Evolutionary conservation across 192 early-diverging fungal genomes (phyloP).

Genomic region (Physocladia obscura): DNA sequence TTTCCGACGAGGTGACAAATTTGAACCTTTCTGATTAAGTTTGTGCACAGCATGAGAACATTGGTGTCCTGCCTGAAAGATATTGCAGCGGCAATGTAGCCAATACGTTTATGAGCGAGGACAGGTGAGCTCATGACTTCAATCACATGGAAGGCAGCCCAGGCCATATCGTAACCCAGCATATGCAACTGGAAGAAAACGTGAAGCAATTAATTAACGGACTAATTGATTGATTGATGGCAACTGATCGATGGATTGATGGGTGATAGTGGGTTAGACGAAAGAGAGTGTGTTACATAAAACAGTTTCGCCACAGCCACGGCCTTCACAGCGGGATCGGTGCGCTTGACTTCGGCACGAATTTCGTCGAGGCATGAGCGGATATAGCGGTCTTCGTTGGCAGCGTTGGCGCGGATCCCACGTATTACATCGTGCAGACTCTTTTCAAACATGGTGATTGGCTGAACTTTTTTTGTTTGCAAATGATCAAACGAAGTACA

Average conservation of each 20-base stretch:
- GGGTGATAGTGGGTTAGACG: neutral
- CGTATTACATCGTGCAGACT: conserved; percentile 79
- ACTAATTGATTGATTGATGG: neutral
- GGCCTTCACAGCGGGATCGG: conserved; percentile 84
- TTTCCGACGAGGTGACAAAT: neutral
- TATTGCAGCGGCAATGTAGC: conserved; percentile 87
- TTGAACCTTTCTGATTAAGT: conserved; percentile 91
- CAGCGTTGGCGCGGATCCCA: conserved; percentile 73
- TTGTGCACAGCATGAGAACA: conserved; percentile 94
- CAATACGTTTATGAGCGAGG: conserved; percentile 81
- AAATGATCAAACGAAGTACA: no score
- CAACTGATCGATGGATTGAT: neutral
- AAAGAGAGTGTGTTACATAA: conserved; percentile 7
- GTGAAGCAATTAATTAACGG: neutral
- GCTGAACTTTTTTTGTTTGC: no score
- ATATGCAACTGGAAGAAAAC: conserved; percentile 75
- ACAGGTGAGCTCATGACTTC: conserved; percentile 94
- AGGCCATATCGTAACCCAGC: conserved; percentile 96
- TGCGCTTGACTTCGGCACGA: conserved; percentile 78
- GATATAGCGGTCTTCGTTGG: conserved; percentile 79
- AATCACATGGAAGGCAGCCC: conserved; percentile 94
- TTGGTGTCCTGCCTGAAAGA: conserved; percentile 92
- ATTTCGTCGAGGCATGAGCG: conserved; percentile 84
- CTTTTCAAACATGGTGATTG: conserved; percentile 25
- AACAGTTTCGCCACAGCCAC: conserved; percentile 84